phyloP scores from a whole-genome alignment of 768 basidiomycete species.

The Leccinum rimulosum region DNA sequence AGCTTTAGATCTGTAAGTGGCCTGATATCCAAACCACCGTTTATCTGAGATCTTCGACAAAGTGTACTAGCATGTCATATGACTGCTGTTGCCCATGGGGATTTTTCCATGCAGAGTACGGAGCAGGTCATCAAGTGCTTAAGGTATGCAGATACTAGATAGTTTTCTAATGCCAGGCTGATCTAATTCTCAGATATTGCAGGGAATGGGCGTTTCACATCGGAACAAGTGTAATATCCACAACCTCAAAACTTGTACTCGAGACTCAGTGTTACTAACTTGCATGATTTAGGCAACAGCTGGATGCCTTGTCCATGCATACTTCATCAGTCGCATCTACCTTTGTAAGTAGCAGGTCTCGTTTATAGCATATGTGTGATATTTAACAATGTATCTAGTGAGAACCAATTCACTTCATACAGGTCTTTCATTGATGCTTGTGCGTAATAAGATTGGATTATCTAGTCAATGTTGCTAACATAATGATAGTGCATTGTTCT shows the following conservation, averaged over 20 bases:
- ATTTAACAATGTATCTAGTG: slow-evolving; percentile 8
- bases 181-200: background rate
- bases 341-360: slow-evolving; percentile 13
- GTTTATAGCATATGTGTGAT: background rate
- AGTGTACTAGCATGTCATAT: slow-evolving; percentile 16
- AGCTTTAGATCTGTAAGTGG: slow-evolving; percentile 16
- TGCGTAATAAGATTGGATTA: slow-evolving; percentile 6
- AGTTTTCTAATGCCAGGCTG: background rate
- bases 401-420: background rate
- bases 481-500: slow-evolving; percentile 12
- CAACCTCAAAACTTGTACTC: background rate
- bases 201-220: slow-evolving; percentile 14
- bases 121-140: background rate
- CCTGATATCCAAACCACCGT: background rate
- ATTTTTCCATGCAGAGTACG: background rate
- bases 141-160: slow-evolving; percentile 5
- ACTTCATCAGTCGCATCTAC: slow-evolving; percentile 23
- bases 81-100: slow-evolving; percentile 5
- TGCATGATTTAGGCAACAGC: slow-evolving; percentile 9
- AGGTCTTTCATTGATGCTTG: slow-evolving; percentile 14
- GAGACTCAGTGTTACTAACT: slow-evolving; percentile 2
- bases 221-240: slow-evolving; percentile 17
- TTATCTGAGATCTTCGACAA: background rate
- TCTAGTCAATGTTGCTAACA: background rate
- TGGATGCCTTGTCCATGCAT: slow-evolving; percentile 23